Evolutionary conservation across 1,139 yeast genomes (phyloP).

Genomic region (Suhomyces taliae): DNA sequence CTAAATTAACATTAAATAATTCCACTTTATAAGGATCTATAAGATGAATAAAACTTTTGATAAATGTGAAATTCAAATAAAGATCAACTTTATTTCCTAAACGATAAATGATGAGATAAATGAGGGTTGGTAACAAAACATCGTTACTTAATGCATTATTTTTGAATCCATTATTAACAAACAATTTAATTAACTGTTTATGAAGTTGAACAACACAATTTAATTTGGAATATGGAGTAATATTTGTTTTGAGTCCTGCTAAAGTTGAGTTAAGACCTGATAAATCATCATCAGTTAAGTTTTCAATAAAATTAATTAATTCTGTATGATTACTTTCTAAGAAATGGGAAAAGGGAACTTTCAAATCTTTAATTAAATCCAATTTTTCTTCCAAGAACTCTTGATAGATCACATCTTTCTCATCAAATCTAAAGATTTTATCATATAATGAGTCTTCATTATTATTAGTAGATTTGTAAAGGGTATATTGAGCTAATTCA

Average conservation of each 20-base stretch:
- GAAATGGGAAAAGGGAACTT: conserved; percentile 32
- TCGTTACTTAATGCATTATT: conserved; percentile 37
- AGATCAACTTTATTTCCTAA: conserved; percentile 25
- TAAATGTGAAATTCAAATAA: conserved; percentile 38
- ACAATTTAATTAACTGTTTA: conserved; percentile 28
- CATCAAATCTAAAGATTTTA: conserved; percentile 42
- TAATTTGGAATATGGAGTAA: conserved; percentile 39
- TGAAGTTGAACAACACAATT: conserved; percentile 32
- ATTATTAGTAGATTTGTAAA: conserved; percentile 27
- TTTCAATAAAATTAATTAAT: conserved; percentile 21
- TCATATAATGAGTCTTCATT: conserved; percentile 38
- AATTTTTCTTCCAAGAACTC: conserved; percentile 40
- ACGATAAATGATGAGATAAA: conserved; percentile 34
- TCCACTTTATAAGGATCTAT: conserved; percentile 35
- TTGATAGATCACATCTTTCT: conserved; percentile 39
- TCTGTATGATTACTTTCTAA: conserved; percentile 21
- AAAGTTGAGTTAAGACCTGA: conserved; percentile 13
- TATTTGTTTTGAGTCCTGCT: conserved; percentile 17
- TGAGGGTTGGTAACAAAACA: conserved; percentile 39
- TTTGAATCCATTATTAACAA: conserved; percentile 18
- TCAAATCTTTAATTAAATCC: conserved; percentile 23
- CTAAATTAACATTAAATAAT: conserved; percentile 14
- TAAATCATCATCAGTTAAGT: conserved; percentile 14
- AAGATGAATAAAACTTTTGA: conserved; percentile 37
- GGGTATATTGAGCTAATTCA: conserved; percentile 33